Percentiles rank a stretch among this genome's conserved stretches.
phyloP scores from a whole-genome alignment of 768 basidiomycete species.

The Podaxis mareebaensis region DNA sequence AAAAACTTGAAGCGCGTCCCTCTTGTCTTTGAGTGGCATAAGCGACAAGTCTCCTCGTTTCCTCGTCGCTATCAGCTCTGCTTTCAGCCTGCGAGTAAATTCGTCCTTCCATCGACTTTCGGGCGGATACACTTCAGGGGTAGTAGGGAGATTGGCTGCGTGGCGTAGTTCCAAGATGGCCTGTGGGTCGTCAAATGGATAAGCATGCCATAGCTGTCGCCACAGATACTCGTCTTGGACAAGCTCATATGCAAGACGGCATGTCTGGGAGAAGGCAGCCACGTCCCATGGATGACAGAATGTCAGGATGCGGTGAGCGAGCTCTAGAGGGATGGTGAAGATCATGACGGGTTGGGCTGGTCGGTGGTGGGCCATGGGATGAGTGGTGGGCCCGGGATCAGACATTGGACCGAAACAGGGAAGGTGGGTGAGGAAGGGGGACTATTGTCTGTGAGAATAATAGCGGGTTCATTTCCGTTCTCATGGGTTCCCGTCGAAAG shows the following conservation, averaged over 20 bases:
- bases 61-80: slow-evolving; percentile 22
- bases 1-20: slow-evolving; percentile 39
- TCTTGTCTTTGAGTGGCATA: slow-evolving; percentile 26
- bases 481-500: slow-evolving; percentile 5
- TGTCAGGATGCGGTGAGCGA: slow-evolving; percentile 57
- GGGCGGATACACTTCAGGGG: slow-evolving; percentile 7
- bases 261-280: slow-evolving; percentile 58
- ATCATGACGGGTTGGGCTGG: slow-evolving; percentile 17
- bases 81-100: slow-evolving; percentile 15
- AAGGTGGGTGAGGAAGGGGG: not conserved
- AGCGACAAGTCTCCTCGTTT: slow-evolving; percentile 35
- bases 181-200: slow-evolving; percentile 69
- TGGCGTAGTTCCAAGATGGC: slow-evolving; percentile 22
- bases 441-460: slow-evolving; percentile 7
- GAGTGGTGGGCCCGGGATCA: not conserved
- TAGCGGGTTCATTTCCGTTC: slow-evolving; percentile 5
- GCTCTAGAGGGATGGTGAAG: slow-evolving; percentile 54
- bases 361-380: not conserved
- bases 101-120: slow-evolving; percentile 16
- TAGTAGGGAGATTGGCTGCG: slow-evolving; percentile 1
- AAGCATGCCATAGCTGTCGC: slow-evolving; percentile 61
- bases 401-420: not conserved
- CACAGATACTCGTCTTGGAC: slow-evolving; percentile 68
- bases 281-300: slow-evolving; percentile 60
- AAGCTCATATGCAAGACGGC: slow-evolving; percentile 45